Conservation (phyloP, 495 filamentous ascomycete species). For the Neurospora sp. region DNA sequence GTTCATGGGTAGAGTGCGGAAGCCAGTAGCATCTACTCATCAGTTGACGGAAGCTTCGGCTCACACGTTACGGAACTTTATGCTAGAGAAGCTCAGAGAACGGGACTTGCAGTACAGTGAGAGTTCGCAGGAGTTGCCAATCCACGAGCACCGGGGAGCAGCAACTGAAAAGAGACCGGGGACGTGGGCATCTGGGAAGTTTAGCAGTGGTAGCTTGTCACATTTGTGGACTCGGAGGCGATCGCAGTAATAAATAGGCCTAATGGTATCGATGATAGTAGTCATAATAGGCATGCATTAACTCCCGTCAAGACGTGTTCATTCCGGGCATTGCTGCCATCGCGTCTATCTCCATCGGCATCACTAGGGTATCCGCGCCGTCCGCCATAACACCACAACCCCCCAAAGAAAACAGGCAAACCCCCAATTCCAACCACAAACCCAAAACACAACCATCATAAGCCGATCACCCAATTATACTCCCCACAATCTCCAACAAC, state of each 20-base stretch:
- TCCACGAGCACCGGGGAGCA: slow-evolving; percentile 2
- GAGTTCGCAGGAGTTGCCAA: slow-evolving; percentile 1
- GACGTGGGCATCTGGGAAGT: not conserved
- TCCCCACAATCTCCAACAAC: slow-evolving; percentile 11
- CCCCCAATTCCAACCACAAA: not conserved
- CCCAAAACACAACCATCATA: not conserved
- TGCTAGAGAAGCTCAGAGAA: slow-evolving; percentile 17
- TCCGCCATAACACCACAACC: not conserved
- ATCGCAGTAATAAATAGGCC: not conserved
- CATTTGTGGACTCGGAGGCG: not conserved
- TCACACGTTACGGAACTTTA: slow-evolving; percentile 13
- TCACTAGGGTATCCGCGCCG: not conserved
- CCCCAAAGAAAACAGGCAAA: no score
- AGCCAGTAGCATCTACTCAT: not conserved
- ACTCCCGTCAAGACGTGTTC: not conserved
- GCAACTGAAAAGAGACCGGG: not conserved
- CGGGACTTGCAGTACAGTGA: slow-evolving; percentile 8
- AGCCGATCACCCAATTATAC: slow-evolving; percentile 1
- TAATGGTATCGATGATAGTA: not conserved
- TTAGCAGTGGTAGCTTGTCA: not conserved
- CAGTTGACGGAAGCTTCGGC: slow-evolving; percentile 11
- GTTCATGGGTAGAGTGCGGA: not conserved
- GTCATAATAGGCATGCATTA: not conserved
- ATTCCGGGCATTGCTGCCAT: not conserved
- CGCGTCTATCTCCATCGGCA: not conserved